phyloP scores from a whole-genome alignment of 495 filamentous ascomycete species.

The Corynascus novoguineensis region DNA sequence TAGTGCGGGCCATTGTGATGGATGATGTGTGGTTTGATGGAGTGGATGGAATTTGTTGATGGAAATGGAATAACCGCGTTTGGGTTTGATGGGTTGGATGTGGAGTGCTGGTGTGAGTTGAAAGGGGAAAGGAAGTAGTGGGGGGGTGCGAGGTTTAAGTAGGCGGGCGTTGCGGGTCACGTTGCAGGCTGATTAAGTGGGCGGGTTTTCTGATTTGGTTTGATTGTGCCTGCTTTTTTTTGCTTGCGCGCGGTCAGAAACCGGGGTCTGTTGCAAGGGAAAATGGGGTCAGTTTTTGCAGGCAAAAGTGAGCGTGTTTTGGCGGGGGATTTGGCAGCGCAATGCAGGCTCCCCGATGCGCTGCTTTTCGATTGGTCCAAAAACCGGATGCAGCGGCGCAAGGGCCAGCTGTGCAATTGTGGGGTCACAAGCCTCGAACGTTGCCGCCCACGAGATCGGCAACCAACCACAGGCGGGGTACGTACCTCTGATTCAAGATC shows the following conservation, averaged over 20 bases:
- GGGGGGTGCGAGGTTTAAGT: slow-evolving; percentile 46
- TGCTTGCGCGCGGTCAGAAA: slow-evolving; percentile 26
- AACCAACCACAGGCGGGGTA: slow-evolving; percentile 17
- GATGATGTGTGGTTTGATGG: slow-evolving; percentile 16
- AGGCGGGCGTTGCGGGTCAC: slow-evolving; percentile 28
- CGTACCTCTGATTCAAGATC: slow-evolving; percentile 19
- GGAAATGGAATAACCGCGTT: slow-evolving; percentile 31
- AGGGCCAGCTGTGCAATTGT: slow-evolving; percentile 19
- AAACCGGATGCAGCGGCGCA: slow-evolving; percentile 21
- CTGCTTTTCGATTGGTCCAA: slow-evolving; percentile 33
- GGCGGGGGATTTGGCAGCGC: slow-evolving; percentile 26
- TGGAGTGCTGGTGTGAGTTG: slow-evolving; percentile 37
- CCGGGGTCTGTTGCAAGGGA: slow-evolving; percentile 32
- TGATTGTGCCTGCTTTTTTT: slow-evolving; percentile 32
- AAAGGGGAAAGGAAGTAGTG: slow-evolving; percentile 46
- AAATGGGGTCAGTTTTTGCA: slow-evolving; percentile 26
- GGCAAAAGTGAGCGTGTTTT: slow-evolving; percentile 25
- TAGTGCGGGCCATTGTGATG: slow-evolving; percentile 91
- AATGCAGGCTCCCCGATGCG: slow-evolving; percentile 6
- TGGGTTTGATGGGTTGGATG: slow-evolving; percentile 35
- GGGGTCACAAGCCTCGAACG: slow-evolving; percentile 12
- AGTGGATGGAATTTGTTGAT: slow-evolving; percentile 45
- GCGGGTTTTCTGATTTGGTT: slow-evolving; percentile 17
- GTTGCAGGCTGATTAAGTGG: slow-evolving; percentile 43
- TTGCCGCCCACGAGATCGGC: slow-evolving; percentile 1